Base-by-base conservation (phyloP, 2,329 filamentous ascomycete species). In the Furcasterigmium furcatum region DNA sequence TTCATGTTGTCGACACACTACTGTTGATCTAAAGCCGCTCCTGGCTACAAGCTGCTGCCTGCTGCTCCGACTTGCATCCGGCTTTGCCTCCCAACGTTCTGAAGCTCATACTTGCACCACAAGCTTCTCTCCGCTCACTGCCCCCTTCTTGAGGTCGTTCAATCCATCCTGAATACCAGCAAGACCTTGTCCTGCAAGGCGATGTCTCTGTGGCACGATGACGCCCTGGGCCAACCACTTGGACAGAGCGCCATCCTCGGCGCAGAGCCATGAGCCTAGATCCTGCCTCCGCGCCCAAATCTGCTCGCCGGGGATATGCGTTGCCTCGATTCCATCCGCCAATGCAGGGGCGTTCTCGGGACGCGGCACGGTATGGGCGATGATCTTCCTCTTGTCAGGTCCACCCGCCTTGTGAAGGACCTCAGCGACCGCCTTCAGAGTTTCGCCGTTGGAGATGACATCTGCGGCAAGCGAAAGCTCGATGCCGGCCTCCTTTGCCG, bases 91-190 rank as follows among this genome's bases (percentile, higher is more conserved):
- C n/a, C n/a, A n/a, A n/a, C n/a, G n/a, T n/a, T n/a, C n/a, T n/a
- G n/a, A n/a, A n/a, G 24, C 38, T 22, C 18, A 41, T 3, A 45
- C 36, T 35, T 41, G 13, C 10, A 45, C 43, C 4, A 73, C 66
- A 46, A 74, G 50, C 34, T 68, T 63, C 58, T 72, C 68, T 19
- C 68, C 71, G 49, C 70, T 73, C 21, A 64, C 65, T 38, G 69
- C 65, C 49, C 68, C 71, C 41, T 64, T 59, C 44, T 70, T 60
- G 46, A 74, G 53, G 48, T 63, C 54, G 55, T 68, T 58, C 60
- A 76, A 57, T 4, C 71, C 72, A 16, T 55, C 62, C 49, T 73
- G 63, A 50, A 72, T 32, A 3, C 65, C 70, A 35, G 57, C 48
- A 13, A 44, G 34, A 8, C 42, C 42, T 1, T 66, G 71, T 43